These are phyloP conservation scores for Penicillium expansum DNA, from an alignment of 2,329 filamentous ascomycete species.

Conservation along the genomic window DNA sequence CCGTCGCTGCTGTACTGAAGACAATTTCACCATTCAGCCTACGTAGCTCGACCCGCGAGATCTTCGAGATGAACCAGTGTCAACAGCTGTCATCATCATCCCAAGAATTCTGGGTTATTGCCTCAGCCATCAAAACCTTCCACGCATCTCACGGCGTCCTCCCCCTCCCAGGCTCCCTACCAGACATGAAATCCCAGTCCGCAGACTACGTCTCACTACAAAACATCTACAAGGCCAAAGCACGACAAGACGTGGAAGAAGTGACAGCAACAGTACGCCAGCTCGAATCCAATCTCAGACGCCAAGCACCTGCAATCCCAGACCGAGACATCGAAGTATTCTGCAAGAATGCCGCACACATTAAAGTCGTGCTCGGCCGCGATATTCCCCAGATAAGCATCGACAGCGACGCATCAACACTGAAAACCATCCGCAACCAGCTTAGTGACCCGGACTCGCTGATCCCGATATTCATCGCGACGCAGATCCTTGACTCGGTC, in stretches of 20 bases:
- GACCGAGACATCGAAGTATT: constrained; percentile 80
- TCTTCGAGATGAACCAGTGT: constrained; percentile 70
- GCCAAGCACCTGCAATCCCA: constrained; percentile 52
- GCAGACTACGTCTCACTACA: constrained; percentile 86
- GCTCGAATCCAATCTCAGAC: constrained; percentile 51
- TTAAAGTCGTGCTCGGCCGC: constrained; percentile 75
- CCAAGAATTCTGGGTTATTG: constrained; percentile 84
- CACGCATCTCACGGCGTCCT: constrained; percentile 69
- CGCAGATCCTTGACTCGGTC: constrained; percentile 48
- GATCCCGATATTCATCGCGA: constrained; percentile 66
- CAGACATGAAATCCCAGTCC: constrained; percentile 97
- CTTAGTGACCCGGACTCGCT: constrained; percentile 55
- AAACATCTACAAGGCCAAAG: constrained; percentile 88
- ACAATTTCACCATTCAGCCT: constrained; percentile 69
- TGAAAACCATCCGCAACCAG: constrained; percentile 42
- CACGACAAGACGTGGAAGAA: constrained; percentile 72
- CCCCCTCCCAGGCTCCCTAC: constrained; percentile 80
- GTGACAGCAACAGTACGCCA: constrained; percentile 65
- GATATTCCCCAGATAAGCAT: constrained; percentile 51
- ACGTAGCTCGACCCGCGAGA: constrained; percentile 67
- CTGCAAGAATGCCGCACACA: constrained; percentile 91
- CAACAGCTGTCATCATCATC: constrained; percentile 46
- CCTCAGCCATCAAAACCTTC: constrained; percentile 74
- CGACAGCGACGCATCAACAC: constrained; percentile 38
- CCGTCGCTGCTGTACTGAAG: constrained; percentile 80